These are phyloP conservation scores for Beauveria scarabaeidicola DNA, from an alignment of 2,329 filamentous ascomycete species.

Conservation along the genomic window DNA sequence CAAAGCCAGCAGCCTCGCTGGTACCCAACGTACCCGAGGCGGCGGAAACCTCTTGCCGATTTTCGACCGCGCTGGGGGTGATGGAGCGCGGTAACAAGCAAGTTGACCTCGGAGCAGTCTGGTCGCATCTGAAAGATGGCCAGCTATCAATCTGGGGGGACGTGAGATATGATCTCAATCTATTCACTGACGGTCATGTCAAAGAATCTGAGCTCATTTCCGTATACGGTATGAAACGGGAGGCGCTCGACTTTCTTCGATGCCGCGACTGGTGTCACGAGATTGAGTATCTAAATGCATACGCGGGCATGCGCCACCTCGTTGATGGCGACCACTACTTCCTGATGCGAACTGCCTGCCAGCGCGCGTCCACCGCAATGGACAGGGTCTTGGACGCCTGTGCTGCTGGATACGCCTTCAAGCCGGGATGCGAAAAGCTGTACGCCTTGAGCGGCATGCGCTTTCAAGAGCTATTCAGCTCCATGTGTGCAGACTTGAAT, in stretches of 20 bases:
- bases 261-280: conserved; percentile 12
- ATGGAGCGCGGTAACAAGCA: too few species aligned
- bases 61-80: too few species aligned
- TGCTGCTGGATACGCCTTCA: not conserved
- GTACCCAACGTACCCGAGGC: too few species aligned
- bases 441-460: not conserved
- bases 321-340: conserved; percentile 2
- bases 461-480: conserved; percentile 1
- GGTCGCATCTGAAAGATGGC: too few species aligned
- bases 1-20: not conserved
- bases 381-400: not conserved
- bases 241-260: conserved; percentile 8
- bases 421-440: not conserved
- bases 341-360: conserved; percentile 10
- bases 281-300: conserved; percentile 14
- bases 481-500: not conserved
- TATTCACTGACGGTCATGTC: not conserved
- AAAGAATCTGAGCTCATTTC: conserved; percentile 7
- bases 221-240: conserved; percentile 12
- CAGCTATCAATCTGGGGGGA: not conserved
- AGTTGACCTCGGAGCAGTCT: too few species aligned
- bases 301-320: conserved; percentile 13
- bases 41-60: too few species aligned
- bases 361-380: conserved; percentile 14
- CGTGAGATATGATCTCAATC: not conserved